These are phyloP conservation scores for Bathelium albidoporum DNA, from an alignment of 495 filamentous ascomycete species.

Conservation along the genomic window DNA sequence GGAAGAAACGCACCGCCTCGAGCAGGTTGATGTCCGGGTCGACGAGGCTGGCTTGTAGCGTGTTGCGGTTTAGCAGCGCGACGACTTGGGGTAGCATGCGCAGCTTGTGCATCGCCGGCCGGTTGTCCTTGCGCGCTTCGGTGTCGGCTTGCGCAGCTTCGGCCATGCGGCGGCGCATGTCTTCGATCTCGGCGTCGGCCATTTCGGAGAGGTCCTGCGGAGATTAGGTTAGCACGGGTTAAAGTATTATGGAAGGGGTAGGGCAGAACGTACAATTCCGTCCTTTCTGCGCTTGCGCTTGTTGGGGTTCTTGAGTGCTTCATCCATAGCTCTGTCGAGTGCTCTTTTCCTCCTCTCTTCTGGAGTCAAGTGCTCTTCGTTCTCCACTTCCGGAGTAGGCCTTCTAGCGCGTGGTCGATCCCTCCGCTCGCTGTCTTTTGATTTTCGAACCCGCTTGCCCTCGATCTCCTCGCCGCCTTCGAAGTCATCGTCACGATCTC, in stretches of 20 bases:
- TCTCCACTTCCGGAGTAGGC: constrained; percentile 50
- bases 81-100: constrained; percentile 91
- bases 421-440: constrained; percentile 37
- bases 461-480: constrained; percentile 48
- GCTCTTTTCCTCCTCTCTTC: constrained; percentile 47
- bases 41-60: constrained; percentile 66
- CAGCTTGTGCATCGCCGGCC: constrained; percentile 84
- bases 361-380: constrained; percentile 39
- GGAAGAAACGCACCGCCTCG: constrained; percentile 90
- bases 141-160: constrained; percentile 82
- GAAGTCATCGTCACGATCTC: constrained; percentile 39
- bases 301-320: constrained; percentile 65
- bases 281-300: constrained; percentile 77
- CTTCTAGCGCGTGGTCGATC: constrained; percentile 32
- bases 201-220: constrained; percentile 64
- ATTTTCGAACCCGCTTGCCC: constrained; percentile 41
- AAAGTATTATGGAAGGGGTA: constrained; percentile 11
- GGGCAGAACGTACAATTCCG: constrained; percentile 72
- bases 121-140: constrained; percentile 58
- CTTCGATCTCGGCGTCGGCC: constrained; percentile 80
- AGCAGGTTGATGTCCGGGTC: constrained; percentile 93
- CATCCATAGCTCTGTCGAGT: constrained; percentile 78
- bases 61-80: constrained; percentile 75
- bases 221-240: constrained; percentile 14
- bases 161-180: constrained; percentile 83